A percentile compares a stretch with the other conserved stretches of the same genome.
Conservation (phyloP, 2,329 filamentous ascomycete genomes). For the Cytospora paraplurivora region DNA sequence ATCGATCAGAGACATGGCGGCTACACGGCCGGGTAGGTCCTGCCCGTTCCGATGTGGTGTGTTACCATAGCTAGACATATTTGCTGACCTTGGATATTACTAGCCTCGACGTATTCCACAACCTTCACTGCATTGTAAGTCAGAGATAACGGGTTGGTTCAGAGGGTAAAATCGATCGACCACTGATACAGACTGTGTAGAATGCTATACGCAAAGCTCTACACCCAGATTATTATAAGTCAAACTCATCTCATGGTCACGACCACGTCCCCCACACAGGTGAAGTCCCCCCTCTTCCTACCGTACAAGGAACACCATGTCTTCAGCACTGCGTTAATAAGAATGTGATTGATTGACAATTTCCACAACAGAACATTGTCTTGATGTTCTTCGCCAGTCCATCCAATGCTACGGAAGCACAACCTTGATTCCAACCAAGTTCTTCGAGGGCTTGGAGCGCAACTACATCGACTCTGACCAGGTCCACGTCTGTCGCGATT, state of each 20-base stretch:
- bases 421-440: constrained; percentile 26
- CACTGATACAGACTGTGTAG: not conserved
- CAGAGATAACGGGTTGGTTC: too few species aligned
- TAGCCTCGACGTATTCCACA: constrained; percentile 19
- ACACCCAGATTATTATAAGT: constrained; percentile 3
- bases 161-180: too few species aligned
- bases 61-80: not conserved
- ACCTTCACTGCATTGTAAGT: constrained; percentile 17
- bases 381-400: constrained; percentile 24
- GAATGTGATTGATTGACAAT: not conserved
- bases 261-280: constrained; percentile 14
- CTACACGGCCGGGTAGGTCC: constrained; percentile 12
- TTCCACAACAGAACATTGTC: constrained; percentile 21
- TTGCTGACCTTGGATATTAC: not conserved
- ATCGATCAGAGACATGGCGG: constrained; percentile 14
- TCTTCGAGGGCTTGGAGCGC: constrained; percentile 14
- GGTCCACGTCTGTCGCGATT: constrained; percentile 23
- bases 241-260: not conserved
- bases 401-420: constrained; percentile 28
- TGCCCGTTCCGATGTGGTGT: too few species aligned
- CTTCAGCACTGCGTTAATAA: not conserved
- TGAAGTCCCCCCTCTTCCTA: not conserved
- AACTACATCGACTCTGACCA: constrained; percentile 28
- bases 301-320: too few species aligned
- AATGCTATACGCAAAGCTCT: constrained; percentile 13